These are phyloP conservation scores for Evansstolkia leycettana DNA, from an alignment of 495 filamentous ascomycete genomes.

Conservation along the genomic window DNA sequence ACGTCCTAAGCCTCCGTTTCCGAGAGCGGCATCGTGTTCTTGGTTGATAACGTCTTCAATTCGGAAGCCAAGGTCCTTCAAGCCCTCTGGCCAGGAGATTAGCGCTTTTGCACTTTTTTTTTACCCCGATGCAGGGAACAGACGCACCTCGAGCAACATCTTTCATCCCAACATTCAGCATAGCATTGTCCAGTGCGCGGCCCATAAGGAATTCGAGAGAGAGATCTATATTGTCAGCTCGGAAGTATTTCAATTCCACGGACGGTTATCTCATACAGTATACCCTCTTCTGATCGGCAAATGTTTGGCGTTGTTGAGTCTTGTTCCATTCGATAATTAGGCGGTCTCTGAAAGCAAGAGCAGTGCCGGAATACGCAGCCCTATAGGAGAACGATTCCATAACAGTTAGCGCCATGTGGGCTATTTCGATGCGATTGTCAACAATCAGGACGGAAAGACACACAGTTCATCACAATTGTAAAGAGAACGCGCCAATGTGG, in stretches of 20 bases:
- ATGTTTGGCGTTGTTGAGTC: slow-evolving; percentile 92
- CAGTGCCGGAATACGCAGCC: slow-evolving; percentile 83
- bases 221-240: no score
- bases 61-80: slow-evolving; percentile 83
- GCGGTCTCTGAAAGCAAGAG: slow-evolving; percentile 83
- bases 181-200: slow-evolving; percentile 90
- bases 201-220: slow-evolving; percentile 98
- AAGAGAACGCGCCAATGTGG: slow-evolving; percentile 86
- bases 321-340: slow-evolving; percentile 94
- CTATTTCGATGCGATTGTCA: slow-evolving; percentile 1
- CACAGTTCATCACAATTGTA: slow-evolving; percentile 93
- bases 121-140: no score
- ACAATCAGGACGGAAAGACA: slow-evolving; percentile 4
- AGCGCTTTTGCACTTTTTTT: no score
- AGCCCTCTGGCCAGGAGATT: slow-evolving; percentile 44
- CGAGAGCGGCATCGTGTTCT: slow-evolving; percentile 91
- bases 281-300: slow-evolving; percentile 77
- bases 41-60: slow-evolving; percentile 92
- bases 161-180: slow-evolving; percentile 90
- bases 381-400: slow-evolving; percentile 16
- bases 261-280: slow-evolving; percentile 48
- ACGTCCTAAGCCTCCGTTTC: slow-evolving; percentile 90
- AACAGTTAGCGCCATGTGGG: background rate
- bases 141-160: slow-evolving; percentile 64
- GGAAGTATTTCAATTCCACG: background rate